Base-by-base conservation (phyloP, 768 basidiomycete genomes). In the Pilatotrama ljubarskyi region DNA sequence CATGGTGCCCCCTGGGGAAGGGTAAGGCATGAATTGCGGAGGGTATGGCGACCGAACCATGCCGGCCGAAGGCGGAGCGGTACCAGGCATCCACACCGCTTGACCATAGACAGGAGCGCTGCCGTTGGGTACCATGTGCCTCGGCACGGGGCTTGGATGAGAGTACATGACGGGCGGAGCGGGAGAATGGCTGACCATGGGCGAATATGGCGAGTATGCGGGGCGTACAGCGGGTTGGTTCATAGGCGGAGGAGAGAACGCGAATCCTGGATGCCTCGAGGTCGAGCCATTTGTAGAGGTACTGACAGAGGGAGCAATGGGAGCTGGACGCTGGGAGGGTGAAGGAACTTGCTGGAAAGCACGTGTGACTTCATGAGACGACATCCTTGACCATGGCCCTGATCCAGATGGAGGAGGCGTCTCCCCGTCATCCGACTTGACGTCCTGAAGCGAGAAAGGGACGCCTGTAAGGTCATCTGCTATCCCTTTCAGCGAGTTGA, bases 341-440 rank as follows among this genome's bases (percentile, higher is more conserved):
- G 83, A 75, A 3, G 91, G 91, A 25, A 93, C 92, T 73, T 87
- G 87, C 69, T 94, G 92, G 75, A 94, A 94, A 20, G 91, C 90
- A 58, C 89, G 84, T 13, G 88, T 91, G 35, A 93, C 90, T 55
- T 94, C 92, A 57, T 87, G 85, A 38, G 88, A 74, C 3, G 90
- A 91, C 84, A 92, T 90, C 40, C 89, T 84, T 17, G 87, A 86
- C 24, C 89, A 82, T 14, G 72, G 67, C 22, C 82, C 77, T 25
- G 81, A 74, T 20, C 83, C 77, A 5, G 81, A 76, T 8, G 88
- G 85, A 14, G 90, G 90, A 2, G 90, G 88, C 2, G 89, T 90
- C 70, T 85, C 87, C 18, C 90, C 91, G 65, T 90, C 90, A 69
- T 93, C 91, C 11, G 90, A 90, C 70, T 93, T 93, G 51, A 92